Evolutionary conservation across 2,329 filamentous ascomycete genomes (phyloP).

Genomic region (Fusarium gaditjirri): DNA sequence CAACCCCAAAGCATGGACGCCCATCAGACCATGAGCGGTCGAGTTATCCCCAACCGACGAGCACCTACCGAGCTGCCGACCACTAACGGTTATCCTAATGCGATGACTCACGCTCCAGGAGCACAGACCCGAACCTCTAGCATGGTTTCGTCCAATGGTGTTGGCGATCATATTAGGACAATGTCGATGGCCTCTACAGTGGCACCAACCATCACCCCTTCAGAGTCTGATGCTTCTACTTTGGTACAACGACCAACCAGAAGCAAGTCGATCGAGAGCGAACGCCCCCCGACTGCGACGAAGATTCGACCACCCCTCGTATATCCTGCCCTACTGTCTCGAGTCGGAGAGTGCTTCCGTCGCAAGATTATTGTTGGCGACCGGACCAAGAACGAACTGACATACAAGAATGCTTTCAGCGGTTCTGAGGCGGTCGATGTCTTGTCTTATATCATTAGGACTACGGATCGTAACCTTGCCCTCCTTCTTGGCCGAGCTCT

Average conservation of each 20-base stretch:
- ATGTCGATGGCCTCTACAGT: constrained; percentile 95
- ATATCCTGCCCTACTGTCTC: constrained; percentile 93
- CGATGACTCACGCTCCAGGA: constrained; percentile 60
- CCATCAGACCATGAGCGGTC: constrained; percentile 93
- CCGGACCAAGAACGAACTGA: constrained; percentile 93
- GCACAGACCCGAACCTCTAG: constrained; percentile 69
- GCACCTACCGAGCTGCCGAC: constrained; percentile 55
- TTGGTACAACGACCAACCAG: constrained; percentile 67
- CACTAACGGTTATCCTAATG: constrained; percentile 50
- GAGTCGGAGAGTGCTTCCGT: constrained; percentile 90
- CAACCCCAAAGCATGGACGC: constrained; percentile 78
- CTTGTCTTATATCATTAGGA: constrained; percentile 96
- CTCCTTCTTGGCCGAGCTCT: constrained; percentile 89
- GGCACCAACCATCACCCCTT: constrained; percentile 73
- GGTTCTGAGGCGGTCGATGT: constrained; percentile 96
- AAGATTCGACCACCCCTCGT: constrained; percentile 83
- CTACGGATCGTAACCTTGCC: constrained; percentile 93
- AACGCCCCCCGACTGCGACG: constrained; percentile 64
- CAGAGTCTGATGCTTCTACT: constrained; percentile 63
- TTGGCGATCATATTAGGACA: constrained; percentile 66
- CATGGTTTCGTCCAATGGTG: constrained; percentile 66
- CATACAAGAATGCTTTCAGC: constrained; percentile 97
- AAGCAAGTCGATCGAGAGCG: constrained; percentile 64
- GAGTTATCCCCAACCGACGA: constrained; percentile 82
- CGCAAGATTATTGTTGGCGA: constrained; percentile 88